A percentile compares a stretch with the other conserved stretches of the same genome.
Evolutionary conservation across 495 filamentous ascomycete genomes (phyloP).

Genomic region (Daldinia vernicosa): DNA sequence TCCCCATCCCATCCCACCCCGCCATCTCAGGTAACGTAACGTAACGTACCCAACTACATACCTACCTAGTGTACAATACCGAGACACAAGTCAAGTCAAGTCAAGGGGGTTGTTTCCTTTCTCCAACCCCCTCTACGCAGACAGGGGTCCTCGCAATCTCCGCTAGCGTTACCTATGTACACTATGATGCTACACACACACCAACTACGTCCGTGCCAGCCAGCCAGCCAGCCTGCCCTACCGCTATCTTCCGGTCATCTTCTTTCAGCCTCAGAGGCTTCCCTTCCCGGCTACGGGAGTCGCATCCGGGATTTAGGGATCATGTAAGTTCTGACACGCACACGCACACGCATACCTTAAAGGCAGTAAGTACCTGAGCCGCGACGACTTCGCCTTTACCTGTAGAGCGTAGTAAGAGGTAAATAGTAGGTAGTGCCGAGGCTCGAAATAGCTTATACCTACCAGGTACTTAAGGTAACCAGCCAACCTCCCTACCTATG

Average conservation of each 20-base stretch:
- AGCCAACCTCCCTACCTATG: too few species aligned
- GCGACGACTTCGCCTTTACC: background rate
- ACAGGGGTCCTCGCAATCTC: background rate
- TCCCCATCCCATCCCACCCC: background rate
- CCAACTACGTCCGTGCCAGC: too few species aligned
- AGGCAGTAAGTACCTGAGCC: background rate
- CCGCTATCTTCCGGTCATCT: constrained; percentile 2
- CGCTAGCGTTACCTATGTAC: background rate
- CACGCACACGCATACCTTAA: background rate
- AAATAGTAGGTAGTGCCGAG: background rate
- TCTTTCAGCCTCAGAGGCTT: constrained; percentile 1
- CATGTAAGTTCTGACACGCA: background rate
- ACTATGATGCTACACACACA: background rate
- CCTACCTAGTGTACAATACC: too few species aligned
- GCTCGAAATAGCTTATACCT: background rate
- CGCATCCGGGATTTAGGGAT: background rate
- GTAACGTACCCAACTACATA: too few species aligned
- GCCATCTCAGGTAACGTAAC: constrained; percentile 1
- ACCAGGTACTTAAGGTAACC: too few species aligned
- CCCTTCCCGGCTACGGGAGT: background rate
- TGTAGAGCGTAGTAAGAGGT: too few species aligned
- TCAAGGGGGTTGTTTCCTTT: too few species aligned
- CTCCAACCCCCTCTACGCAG: too few species aligned
- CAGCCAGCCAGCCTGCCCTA: background rate
- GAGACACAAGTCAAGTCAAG: background rate